Evolutionary conservation across 148 eudicot species (phyloP).

Genomic region (Diospyros lotus): DNA sequence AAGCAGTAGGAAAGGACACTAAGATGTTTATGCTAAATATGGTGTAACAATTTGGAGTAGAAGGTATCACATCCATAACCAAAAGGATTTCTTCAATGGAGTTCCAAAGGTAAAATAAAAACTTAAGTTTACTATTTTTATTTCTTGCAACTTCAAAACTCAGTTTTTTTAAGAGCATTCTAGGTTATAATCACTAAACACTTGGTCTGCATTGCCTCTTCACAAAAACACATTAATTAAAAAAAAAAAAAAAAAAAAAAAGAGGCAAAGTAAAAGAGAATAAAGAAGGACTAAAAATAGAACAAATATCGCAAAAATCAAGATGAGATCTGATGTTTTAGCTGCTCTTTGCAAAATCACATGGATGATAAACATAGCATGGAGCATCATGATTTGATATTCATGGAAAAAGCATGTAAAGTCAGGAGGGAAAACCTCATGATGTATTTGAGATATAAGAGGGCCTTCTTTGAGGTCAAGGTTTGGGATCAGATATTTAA

Average conservation of each 20-base stretch:
- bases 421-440: slow-evolving; percentile 52
- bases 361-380: not conserved
- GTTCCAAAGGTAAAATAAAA: slow-evolving; percentile 2
- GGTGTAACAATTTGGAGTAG: not conserved
- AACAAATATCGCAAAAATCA: not conserved
- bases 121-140: not conserved
- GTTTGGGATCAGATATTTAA: slow-evolving; percentile 88
- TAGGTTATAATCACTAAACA: no score
- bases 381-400: not conserved
- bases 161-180: no score
- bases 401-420: not conserved
- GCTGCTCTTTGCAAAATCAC: not conserved
- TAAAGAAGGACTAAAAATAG: not conserved
- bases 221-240: not conserved
- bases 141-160: not conserved
- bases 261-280: not conserved
- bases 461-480: slow-evolving; percentile 97
- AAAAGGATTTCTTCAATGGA: not conserved
- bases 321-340: not conserved
- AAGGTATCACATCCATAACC: not conserved
- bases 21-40: not conserved
- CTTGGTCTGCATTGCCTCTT: not conserved
- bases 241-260: not conserved
- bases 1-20: not conserved
- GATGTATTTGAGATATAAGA: slow-evolving; percentile 85